A percentile compares a stretch with the other conserved stretches of the same genome.
phyloP scores from a whole-genome alignment of 2,329 filamentous ascomycete genomes.

The Colletotrichum noveboracense region DNA sequence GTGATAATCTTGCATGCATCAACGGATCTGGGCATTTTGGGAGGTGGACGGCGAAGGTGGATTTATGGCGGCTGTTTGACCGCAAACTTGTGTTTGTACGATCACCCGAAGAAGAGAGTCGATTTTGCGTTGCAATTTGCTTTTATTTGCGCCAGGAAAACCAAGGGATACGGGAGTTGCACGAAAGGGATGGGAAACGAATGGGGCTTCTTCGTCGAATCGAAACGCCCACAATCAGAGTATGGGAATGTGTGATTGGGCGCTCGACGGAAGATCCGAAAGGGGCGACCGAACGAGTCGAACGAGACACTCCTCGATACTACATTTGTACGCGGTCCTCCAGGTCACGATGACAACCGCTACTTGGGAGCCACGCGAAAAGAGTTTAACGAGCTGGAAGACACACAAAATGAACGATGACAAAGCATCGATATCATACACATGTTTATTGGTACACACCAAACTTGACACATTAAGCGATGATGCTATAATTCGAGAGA shows the following conservation, averaged over 20 bases:
- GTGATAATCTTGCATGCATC: conserved; percentile 46
- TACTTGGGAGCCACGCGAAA: background rate
- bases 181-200: background rate
- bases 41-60: conserved; percentile 30
- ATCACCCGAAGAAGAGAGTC: conserved; percentile 20
- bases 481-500: conserved; percentile 24
- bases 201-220: background rate
- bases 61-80: conserved; percentile 3
- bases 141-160: background rate
- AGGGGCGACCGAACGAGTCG: conserved; percentile 13
- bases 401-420: conserved; percentile 2
- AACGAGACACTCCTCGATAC: background rate
- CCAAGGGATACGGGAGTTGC: background rate
- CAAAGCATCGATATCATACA: background rate
- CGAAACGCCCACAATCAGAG: conserved; percentile 8
- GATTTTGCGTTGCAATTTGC: conserved; percentile 7
- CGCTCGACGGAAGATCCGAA: conserved; percentile 19
- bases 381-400: background rate
- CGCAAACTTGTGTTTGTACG: conserved; percentile 21
- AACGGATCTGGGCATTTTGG: conserved; percentile 37
- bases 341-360: background rate
- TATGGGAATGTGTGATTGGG: conserved; percentile 1
- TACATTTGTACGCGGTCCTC: background rate
- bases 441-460: background rate
- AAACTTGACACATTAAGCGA: conserved; percentile 9